Base-by-base conservation (phyloP, 2,329 filamentous ascomycete species). In the Alternaria angustiovoidea region DNA sequence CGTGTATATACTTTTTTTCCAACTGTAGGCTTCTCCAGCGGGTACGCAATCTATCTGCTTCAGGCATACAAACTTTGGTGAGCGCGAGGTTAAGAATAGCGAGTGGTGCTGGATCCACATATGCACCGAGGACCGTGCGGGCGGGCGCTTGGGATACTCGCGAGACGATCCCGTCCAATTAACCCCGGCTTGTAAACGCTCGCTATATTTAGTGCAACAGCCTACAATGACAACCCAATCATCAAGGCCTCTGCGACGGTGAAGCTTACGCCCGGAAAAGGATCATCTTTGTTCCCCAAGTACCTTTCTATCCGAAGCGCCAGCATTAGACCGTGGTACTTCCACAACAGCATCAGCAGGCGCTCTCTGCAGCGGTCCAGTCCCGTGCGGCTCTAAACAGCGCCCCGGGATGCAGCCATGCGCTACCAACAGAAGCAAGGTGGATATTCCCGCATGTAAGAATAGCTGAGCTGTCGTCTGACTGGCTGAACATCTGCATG, bases 321-420 rank as follows among this genome's bases (percentile, higher is more conserved):
- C 67, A 39, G 65, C 64, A 60, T 65, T 58, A 51, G 51, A 63
- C 52, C 61, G 58, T 60, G 49, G 51, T 62, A 63, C 58, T 60
- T 54, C 59, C 62, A 60, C 51, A 59, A 56, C 57, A 57, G 69
- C 68, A 69, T 73, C 73, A 75, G 72, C 74, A 70, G 67, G 69
- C 75, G 74, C 72, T 62, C 52, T 56, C 41, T 39, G 42, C 64
- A 64, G 62, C 69, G 44, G 61, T 61, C 57, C 60, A 51, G 47
- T 64, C 54, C 51, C 54, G 58, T 68, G 65, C 68, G 70, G 66
- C 69, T 71, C 69, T 63, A 69, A 56, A 54, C 52, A 48, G 59
- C 66, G 68, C 63, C 56, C 63, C 61, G 59, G 66, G 49, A 67
- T 64, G 64, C 61, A 58, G 39, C 28, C 58, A 51, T 67, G 63